These are phyloP conservation scores for Apiotrichum montevideense DNA, from an alignment of 1,284 basidiomycete species.

Conservation along the genomic window DNA sequence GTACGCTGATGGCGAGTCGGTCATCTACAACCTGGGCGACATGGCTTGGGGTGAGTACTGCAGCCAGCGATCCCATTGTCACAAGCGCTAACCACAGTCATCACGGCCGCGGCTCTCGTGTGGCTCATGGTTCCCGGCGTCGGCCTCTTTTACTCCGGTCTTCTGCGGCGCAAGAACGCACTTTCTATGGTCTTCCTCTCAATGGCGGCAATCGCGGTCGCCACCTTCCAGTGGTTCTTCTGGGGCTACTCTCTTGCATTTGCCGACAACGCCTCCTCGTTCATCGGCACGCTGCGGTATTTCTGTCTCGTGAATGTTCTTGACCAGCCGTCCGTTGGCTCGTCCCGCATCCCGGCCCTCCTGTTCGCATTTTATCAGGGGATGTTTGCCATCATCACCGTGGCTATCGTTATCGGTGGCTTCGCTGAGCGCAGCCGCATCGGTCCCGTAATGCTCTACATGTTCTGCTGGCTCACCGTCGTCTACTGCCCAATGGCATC, in stretches of 20 bases:
- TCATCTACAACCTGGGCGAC: constrained; percentile 52
- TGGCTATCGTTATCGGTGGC: constrained; percentile 73
- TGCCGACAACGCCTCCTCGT: constrained; percentile 43
- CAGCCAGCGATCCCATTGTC: too few species aligned
- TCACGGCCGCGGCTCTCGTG: constrained; percentile 61
- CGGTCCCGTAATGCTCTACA: constrained; percentile 79
- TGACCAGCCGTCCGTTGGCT: constrained; percentile 64
- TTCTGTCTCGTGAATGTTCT: constrained; percentile 80
- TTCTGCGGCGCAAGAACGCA: constrained; percentile 77
- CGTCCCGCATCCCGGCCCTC: constrained; percentile 66
- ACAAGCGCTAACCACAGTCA: constrained; percentile 28
- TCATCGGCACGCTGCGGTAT: constrained; percentile 57
- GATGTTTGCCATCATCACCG: constrained; percentile 52
- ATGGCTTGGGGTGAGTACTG: constrained; percentile 50
- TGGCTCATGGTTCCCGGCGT: constrained; percentile 91
- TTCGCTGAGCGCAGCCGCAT: constrained; percentile 85
- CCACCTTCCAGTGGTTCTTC: constrained; percentile 53
- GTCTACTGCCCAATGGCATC: constrained; percentile 90
- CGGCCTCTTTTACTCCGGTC: constrained; percentile 72
- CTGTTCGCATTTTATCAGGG: constrained; percentile 70
- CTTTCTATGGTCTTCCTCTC: constrained; percentile 85
- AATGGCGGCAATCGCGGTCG: constrained; percentile 68
- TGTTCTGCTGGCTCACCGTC: constrained; percentile 85
- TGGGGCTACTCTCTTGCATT: constrained; percentile 52
- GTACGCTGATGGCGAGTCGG: constrained; percentile 38